Base-by-base conservation (phyloP, 768 basidiomycete genomes). In the Tricholoma sp. region DNA sequence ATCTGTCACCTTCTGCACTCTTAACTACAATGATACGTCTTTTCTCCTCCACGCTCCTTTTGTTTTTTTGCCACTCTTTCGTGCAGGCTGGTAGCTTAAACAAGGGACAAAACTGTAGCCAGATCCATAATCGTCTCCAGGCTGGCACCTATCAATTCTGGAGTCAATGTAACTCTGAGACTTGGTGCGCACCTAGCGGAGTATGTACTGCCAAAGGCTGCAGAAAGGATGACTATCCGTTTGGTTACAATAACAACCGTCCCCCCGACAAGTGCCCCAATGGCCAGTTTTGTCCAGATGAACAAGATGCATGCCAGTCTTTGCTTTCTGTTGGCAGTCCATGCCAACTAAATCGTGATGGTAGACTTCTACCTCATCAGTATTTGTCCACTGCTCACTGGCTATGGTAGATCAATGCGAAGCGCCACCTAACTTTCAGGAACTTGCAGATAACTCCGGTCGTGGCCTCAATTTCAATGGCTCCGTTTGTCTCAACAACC, bases 271-370 rank as follows among this genome's bases (percentile, higher is more conserved):
- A 81, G 61, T 94, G 92, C 65, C 66, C 72, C 7, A 60, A 63
- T 32, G 85, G 82, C 17, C 66, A 81, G 63, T 94, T 94, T 69
- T 94, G 92, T 69, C 91, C 91, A 0, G 91, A 94, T 63, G 94
- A 94, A 72, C 83, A 81, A 57, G 84, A 85, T 60, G 73, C 68
- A 7, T 95, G 92, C 72, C 80, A 85, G 64, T 59, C 70, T 5
- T 61, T 86, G 33, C 73, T 89, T 13, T 54, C 79, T 1, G 83
- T 91, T 3, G 85, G 78, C 28, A 85, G 82, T 59, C 66, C 78
- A 29, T 94, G 92, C 72, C 91, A 94, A 70, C 80, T 94, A 57
- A 89, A 94, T 66, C 84, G 92, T 53, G 92, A 94, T 69, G 91
- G 92, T 89, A 57, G 54, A 77, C 64, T 51, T n/a, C 48, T 17